Percentiles rank a stretch among this genome's conserved stretches.
These are phyloP conservation scores for Obba rivulosa DNA, from an alignment of 768 basidiomycete genomes.

Conservation along the genomic window DNA sequence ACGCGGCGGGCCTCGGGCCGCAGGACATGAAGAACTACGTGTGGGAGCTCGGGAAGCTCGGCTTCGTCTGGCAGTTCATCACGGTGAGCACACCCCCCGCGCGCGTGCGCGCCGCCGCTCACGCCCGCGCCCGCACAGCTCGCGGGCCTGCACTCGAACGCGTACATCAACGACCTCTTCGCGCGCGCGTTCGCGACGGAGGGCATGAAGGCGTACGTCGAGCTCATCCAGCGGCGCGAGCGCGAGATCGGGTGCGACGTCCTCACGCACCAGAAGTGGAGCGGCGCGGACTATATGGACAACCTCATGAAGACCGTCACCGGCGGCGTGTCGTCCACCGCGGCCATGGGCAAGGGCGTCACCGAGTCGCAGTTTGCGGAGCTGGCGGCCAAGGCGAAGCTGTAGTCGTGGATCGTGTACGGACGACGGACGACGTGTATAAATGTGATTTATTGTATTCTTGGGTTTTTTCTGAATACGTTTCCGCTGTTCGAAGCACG, in stretches of 20 bases:
- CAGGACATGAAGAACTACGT: slow-evolving; percentile 85
- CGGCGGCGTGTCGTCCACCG: slow-evolving; percentile 92
- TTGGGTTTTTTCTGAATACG: no score
- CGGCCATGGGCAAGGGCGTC: slow-evolving; percentile 99
- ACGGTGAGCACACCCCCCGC: slow-evolving; percentile 52
- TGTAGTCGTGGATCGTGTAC: slow-evolving; percentile 22
- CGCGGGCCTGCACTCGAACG: slow-evolving; percentile 95
- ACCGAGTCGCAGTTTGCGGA: slow-evolving; percentile 79
- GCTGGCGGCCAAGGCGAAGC: slow-evolving; percentile 30
- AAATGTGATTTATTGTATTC: no score
- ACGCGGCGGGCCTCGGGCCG: slow-evolving; percentile 83
- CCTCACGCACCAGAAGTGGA: slow-evolving; percentile 98
- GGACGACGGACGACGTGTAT: no score
- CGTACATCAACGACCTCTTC: slow-evolving; percentile 92
- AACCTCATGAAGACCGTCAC: slow-evolving; percentile 93
- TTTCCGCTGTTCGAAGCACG: no score
- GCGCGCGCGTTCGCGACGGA: slow-evolving; percentile 85
- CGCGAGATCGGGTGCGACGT: slow-evolving; percentile 94
- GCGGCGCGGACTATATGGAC: slow-evolving; percentile 91
- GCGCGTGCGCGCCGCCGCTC: slow-evolving; percentile 2
- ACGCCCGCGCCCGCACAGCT: slow-evolving; percentile 46
- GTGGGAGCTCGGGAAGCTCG: slow-evolving; percentile 92
- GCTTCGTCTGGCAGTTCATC: slow-evolving; percentile 99
- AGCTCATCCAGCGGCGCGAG: slow-evolving; percentile 88
- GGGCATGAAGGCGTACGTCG: slow-evolving; percentile 99